Percentiles rank a stretch among this genome's conserved stretches.
Conservation (phyloP, 805 yeast genomes). For the Vanderwaltozyma yarrowii region DNA sequence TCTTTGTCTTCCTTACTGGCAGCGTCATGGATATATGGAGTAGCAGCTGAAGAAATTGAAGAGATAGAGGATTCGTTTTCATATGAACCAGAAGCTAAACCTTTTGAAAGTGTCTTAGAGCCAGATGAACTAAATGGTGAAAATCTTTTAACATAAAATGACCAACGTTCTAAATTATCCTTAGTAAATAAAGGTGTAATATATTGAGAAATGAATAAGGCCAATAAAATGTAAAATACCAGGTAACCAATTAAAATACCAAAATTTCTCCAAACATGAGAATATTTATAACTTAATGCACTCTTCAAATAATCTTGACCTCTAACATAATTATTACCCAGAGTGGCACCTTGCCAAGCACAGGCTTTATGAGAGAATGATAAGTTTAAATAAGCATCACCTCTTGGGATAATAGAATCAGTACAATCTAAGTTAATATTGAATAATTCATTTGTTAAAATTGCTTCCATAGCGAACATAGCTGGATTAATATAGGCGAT, state of each 20-base stretch:
- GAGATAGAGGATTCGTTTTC: neutral
- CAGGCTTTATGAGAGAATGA: slow-evolving; percentile 38
- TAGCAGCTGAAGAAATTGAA: slow-evolving; percentile 6
- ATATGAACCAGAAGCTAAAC: neutral
- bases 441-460: slow-evolving; percentile 58
- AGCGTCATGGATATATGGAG: slow-evolving; percentile 7
- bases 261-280: slow-evolving; percentile 70
- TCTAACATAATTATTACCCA: slow-evolving; percentile 41
- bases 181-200: slow-evolving; percentile 18
- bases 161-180: slow-evolving; percentile 8
- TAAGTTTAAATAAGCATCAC: slow-evolving; percentile 39
- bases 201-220: slow-evolving; percentile 26
- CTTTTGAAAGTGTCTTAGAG: neutral
- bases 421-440: slow-evolving; percentile 45
- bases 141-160: slow-evolving; percentile 1
- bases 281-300: slow-evolving; percentile 40
- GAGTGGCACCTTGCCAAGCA: slow-evolving; percentile 47
- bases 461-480: slow-evolving; percentile 48
- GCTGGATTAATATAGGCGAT: slow-evolving; percentile 49
- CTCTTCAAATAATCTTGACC: slow-evolving; percentile 46
- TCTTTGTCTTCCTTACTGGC: slow-evolving; percentile 1
- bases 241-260: slow-evolving; percentile 51
- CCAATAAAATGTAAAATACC: slow-evolving; percentile 27
- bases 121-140: slow-evolving; percentile 1
- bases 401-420: slow-evolving; percentile 48